phyloP scores from a whole-genome alignment of 176 grass and related monocot species.

The Eragrostis curvula region DNA sequence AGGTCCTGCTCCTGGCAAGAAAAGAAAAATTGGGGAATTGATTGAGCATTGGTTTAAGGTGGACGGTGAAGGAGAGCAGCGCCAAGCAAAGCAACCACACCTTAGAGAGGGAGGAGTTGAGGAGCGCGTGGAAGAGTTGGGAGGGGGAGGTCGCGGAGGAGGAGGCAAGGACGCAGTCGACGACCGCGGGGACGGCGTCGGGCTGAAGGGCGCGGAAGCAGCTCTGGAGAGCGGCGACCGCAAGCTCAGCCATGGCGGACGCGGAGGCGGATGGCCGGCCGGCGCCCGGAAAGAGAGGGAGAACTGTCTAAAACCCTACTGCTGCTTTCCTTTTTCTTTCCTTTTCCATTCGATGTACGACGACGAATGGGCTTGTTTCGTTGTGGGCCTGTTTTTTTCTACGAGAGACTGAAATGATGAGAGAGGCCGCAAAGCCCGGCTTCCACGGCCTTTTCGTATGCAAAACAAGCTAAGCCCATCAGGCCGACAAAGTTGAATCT shows the following conservation, averaged over 20 bases:
- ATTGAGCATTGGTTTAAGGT: background rate
- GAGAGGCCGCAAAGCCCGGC: no score
- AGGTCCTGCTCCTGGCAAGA: conserved; percentile 4
- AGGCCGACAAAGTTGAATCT: no score
- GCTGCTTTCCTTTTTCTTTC: background rate
- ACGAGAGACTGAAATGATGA: no score
- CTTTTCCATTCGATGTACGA: background rate
- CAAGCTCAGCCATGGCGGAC: conserved; percentile 18
- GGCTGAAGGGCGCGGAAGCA: conserved; percentile 61
- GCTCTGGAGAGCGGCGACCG: conserved; percentile 61
- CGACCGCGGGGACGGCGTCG: conserved; percentile 57
- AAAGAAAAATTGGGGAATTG: background rate
- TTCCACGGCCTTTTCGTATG: no score
- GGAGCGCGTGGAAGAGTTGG: conserved; percentile 72
- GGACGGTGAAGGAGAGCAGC: no score
- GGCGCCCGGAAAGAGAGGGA: background rate
- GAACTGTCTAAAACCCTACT: conserved; percentile 5
- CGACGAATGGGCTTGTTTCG: no score
- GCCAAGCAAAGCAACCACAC: conserved; percentile 11
- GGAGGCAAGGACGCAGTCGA: conserved; percentile 82
- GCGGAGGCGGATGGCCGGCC: background rate
- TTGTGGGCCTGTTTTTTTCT: no score
- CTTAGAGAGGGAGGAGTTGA: conserved; percentile 51
- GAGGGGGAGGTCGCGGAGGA: conserved; percentile 47
- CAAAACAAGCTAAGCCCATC: no score